A percentile compares a stretch with the other conserved stretches of the same genome.
Evolutionary conservation across 2,329 filamentous ascomycete species (phyloP).

Genomic region (Colletotrichum musae): DNA sequence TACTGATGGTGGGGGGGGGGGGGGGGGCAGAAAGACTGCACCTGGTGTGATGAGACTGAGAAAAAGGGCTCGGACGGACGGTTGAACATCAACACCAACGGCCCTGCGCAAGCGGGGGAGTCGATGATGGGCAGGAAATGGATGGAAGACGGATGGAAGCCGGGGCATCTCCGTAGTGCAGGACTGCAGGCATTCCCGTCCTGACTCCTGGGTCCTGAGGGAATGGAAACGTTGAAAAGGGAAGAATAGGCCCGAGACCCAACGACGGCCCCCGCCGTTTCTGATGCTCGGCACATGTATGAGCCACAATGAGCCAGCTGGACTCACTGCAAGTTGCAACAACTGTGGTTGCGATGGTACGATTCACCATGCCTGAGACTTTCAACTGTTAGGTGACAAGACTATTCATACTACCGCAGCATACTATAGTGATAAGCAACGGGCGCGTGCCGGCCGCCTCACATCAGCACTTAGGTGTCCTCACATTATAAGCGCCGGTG

Average conservation of each 20-base stretch:
- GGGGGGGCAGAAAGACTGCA: too few species aligned
- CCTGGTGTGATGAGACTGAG: too few species aligned
- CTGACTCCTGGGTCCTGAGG: too few species aligned
- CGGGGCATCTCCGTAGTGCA: background rate
- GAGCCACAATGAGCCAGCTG: conserved; percentile 35
- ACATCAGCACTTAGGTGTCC: background rate
- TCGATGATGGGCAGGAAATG: conserved; percentile 13
- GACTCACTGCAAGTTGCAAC: background rate
- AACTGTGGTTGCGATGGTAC: background rate
- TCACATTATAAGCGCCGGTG: background rate
- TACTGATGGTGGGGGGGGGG: background rate
- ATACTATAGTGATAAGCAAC: background rate
- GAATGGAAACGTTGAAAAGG: too few species aligned
- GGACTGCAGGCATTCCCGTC: background rate
- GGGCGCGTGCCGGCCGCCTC: background rate
- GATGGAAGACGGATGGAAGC: conserved; percentile 13
- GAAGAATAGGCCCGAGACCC: background rate
- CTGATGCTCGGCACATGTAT: conserved; percentile 2
- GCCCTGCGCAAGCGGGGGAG: conserved; percentile 15
- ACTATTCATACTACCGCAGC: too few species aligned
- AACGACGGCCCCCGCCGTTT: background rate
- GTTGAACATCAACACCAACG: conserved; percentile 27
- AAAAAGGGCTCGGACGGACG: too few species aligned
- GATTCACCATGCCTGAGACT: too few species aligned
- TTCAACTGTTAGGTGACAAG: too few species aligned